Percentiles rank a stretch among this genome's conserved stretches.
Evolutionary conservation across 805 yeast species (phyloP).

Genomic region (Saturnispora serradocipensis): DNA sequence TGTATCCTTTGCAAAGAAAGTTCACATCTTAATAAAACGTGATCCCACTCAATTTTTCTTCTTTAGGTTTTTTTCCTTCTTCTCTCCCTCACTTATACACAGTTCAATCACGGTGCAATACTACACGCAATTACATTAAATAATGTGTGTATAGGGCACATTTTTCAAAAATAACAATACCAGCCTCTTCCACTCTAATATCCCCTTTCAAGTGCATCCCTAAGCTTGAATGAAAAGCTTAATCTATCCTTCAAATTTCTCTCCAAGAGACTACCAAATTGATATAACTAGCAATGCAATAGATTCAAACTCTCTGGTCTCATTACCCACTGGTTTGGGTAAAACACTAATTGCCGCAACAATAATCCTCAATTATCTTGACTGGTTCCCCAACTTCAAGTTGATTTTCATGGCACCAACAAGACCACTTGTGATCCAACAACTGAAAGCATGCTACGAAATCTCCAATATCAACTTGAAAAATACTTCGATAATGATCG

Average conservation of each 20-base stretch:
- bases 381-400: slow-evolving; percentile 78
- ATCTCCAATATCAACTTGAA: slow-evolving; percentile 73
- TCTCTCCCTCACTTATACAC: not conserved
- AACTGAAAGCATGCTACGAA: slow-evolving; percentile 83
- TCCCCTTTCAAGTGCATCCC: not conserved
- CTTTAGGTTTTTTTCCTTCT: not conserved
- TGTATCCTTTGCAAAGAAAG: too few species aligned
- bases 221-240: not conserved
- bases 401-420: slow-evolving; percentile 96
- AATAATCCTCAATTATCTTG: slow-evolving; percentile 77
- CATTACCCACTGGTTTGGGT: slow-evolving; percentile 95
- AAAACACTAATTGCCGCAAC: slow-evolving; percentile 94
- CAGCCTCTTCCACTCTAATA: too few species aligned
- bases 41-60: not conserved
- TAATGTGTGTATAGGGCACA: not conserved
- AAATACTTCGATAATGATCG: slow-evolving; percentile 69
- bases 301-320: slow-evolving; percentile 68
- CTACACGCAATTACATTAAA: not conserved
- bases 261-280: slow-evolving; percentile 80
- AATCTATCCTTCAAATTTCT: slow-evolving; percentile 77
- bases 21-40: not conserved
- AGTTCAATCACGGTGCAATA: not conserved
- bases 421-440: slow-evolving; percentile 91
- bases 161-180: too few species aligned
- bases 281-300: slow-evolving; percentile 69